Evolutionary conservation across 2,329 filamentous ascomycete genomes (phyloP), one percentile per base, ranked within the genome.

Genomic region (Fusarium chlamydosporum): DNA sequence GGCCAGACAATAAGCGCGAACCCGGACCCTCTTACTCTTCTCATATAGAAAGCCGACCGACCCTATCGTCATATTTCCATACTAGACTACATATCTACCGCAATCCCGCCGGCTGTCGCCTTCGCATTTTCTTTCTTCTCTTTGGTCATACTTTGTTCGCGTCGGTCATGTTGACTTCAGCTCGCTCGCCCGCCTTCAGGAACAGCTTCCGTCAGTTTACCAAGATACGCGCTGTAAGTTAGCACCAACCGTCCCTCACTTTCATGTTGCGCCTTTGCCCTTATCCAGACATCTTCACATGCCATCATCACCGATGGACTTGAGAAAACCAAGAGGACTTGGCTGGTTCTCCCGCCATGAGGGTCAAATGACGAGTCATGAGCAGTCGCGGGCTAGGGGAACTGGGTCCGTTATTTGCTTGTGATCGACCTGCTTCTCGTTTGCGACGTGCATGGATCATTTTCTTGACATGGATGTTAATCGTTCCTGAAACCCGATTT

Each of bases 151-250:
- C 41, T 58, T 59, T 42, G 43, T 62, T 62, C 34, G 51, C 29
- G 57, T 65, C 64, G 76, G 77, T 76, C 75, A 79, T 79, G 78
- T 79, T 79, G 63, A 74, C 73, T 70, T 72, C 72, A 67, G 72
- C 74, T 58, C 78, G 77, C 67, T 75, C 77, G 50, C 67, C 72
- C 58, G 72, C 71, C 66, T 66, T 79, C 57, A 78, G 77, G 73
- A 79, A 75, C 66, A 77, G 72, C 66, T 71, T 78, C 69, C 76
- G 74, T 72, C 73, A 72, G 64, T 65, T 77, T 62, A 73, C 61
- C 50, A 74, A 72, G 66, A 65, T 76, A 56, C 72, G 72, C 58
- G 61, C 71, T 26, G 72, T 74, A 35, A 72, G 72, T 72, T 45
- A 50, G 16, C 16, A 43, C 42, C 37, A 29, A 4, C 23, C 6